Conservation (phyloP, 768 basidiomycete genomes). For the Cyclocybe cylindracea region DNA sequence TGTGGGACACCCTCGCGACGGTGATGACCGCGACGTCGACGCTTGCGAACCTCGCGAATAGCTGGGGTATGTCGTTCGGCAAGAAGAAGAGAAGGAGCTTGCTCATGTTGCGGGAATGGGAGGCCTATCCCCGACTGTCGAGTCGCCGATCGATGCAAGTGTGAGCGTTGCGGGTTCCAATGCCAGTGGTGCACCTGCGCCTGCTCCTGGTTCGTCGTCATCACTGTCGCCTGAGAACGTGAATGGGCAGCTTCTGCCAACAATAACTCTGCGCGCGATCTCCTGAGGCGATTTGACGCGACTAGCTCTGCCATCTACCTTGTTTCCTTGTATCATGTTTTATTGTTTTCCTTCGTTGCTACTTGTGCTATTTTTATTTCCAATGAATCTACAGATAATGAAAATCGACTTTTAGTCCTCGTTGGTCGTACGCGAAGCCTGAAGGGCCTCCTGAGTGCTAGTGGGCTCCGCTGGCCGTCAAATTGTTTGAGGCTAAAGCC, state of each 20-base stretch:
- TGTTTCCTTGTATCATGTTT: constrained; percentile 6
- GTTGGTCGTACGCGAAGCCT: background rate
- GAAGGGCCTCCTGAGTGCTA: background rate
- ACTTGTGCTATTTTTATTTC: constrained; percentile 9
- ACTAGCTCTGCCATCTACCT: constrained; percentile 4
- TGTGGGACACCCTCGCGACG: constrained; percentile 6
- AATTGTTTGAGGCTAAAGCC: background rate
- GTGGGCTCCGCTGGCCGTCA: background rate
- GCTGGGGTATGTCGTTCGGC: constrained; percentile 68
- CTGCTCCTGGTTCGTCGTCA: background rate
- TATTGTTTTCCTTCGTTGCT: constrained; percentile 1
- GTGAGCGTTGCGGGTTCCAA: background rate
- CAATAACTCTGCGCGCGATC: constrained; percentile 37
- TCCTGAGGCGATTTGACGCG: constrained; percentile 35
- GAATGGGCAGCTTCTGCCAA: constrained; percentile 11
- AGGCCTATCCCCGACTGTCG: constrained; percentile 24
- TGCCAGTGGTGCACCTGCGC: background rate
- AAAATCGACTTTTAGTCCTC: no score
- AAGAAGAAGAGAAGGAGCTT: constrained; percentile 44
- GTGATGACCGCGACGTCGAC: constrained; percentile 45
- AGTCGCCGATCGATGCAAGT: constrained; percentile 26
- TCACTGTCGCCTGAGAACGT: background rate
- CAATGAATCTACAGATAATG: no score
- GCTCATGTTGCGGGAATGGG: background rate
- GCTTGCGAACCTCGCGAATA: constrained; percentile 59